phyloP scores from a whole-genome alignment of 345 rosid species.

The Gossypium raimondii region DNA sequence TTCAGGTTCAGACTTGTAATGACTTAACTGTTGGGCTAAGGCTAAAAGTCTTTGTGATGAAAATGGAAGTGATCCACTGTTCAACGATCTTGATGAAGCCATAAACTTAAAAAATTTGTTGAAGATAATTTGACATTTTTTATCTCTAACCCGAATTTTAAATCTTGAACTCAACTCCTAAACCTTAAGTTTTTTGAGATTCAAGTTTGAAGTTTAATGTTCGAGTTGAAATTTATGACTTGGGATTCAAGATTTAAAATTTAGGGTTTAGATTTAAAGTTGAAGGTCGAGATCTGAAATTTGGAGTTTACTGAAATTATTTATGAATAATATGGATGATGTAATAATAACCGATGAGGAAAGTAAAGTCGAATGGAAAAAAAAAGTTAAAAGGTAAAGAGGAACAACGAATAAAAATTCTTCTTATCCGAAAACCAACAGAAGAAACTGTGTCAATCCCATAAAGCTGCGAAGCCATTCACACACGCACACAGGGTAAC shows the following conservation, averaged over 20 bases:
- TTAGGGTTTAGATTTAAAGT: no score
- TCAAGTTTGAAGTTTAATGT: accelerated
- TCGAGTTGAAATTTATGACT: accelerated
- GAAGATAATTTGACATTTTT: no score
- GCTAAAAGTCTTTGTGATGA: no score
- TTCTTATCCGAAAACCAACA: slow-evolving; percentile 52
- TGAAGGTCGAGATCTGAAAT: no score
- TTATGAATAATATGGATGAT: no score
- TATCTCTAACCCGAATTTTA: accelerated
- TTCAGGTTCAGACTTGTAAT: slow-evolving; percentile 36
- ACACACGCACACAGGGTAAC: background rate
- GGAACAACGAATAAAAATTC: slow-evolving; percentile 25
- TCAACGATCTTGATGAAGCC: slow-evolving; percentile 36
- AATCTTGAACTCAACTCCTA: accelerated
- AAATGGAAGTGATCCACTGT: slow-evolving; percentile 13
- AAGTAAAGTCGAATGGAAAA: no score
- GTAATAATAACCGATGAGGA: no score
- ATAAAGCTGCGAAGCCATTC: background rate
- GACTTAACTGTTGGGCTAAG: slow-evolving; percentile 68
- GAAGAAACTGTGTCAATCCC: slow-evolving; percentile 13
- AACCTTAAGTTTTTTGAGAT: accelerated
- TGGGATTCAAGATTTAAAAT: no score
- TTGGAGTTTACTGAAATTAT: no score
- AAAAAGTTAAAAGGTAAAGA: background rate
- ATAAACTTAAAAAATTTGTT: slow-evolving; percentile 15